These are phyloP conservation scores for Tritrichomonas musculus DNA, from an alignment of 208 protist species.

Conservation along the genomic window DNA sequence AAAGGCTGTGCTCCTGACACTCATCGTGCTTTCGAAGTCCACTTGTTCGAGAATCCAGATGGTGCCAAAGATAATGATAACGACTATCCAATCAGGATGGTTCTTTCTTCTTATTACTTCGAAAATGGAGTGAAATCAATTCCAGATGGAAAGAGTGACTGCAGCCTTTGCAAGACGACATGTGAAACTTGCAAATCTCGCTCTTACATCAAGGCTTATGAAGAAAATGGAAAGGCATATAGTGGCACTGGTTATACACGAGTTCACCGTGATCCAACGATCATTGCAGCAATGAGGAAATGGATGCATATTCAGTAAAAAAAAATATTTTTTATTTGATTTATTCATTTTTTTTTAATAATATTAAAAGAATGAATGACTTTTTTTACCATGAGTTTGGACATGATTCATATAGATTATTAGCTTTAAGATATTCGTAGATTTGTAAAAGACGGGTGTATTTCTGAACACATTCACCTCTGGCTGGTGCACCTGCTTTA, in stretches of 20 bases:
- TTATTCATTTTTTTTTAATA: background rate
- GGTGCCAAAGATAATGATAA: background rate
- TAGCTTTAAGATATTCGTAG: too few species aligned
- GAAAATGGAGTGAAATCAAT: background rate
- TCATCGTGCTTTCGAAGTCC: conserved; percentile 56
- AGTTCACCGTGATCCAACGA: background rate
- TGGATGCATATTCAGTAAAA: background rate
- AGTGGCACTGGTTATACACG: background rate
- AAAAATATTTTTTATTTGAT: background rate
- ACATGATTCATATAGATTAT: too few species aligned
- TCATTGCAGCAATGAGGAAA: background rate
- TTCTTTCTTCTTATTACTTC: conserved; percentile 55
- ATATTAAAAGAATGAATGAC: too few species aligned
- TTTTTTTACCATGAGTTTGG: too few species aligned
- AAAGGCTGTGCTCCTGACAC: conserved; percentile 4
- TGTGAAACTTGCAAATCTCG: background rate
- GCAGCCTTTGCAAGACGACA: conserved; percentile 38
- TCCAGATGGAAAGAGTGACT: conserved; percentile 48
- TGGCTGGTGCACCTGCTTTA: too few species aligned
- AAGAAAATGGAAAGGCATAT: background rate
- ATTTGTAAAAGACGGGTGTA: too few species aligned
- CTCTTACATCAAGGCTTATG: background rate
- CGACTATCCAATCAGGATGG: conserved; percentile 42
- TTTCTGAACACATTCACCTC: too few species aligned
- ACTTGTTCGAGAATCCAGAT: conserved; percentile 53